Evolutionary conservation across 306 rosid species (phyloP), one percentile per base, ranked within the genome.

Genomic region (Lathyrus aphaca): DNA sequence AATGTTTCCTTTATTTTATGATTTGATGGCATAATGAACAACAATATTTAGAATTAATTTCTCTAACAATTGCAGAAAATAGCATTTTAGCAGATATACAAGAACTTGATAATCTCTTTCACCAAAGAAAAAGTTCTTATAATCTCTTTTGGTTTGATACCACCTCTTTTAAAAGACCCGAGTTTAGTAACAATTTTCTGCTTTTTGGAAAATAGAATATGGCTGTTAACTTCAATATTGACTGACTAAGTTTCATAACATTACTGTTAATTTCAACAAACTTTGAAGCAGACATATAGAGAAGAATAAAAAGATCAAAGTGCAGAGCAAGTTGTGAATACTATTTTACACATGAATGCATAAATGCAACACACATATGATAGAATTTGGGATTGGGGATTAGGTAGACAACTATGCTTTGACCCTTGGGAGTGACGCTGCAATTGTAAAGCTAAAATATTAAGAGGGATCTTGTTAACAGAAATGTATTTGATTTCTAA

Each of bases 321-420:
- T 14, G 29, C 1, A 45, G 51, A 13, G 21, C 39, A 57, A 5
- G 15, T 38, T 48, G 30, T 45, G 37, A 7, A 64, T 60, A 71
- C n/a, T 39, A 29, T 72, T 71, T 66, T 18, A 38, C 37, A 54
- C 15, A 71, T 8, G 56, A 71, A 69, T 54, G 45, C n/a, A 11
- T 10, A 55, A 38, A 71, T 18, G 69, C 19, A 55, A 74, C 71
- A 30, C 64, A 40, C 21, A 38, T 23, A 42, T 16, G 57, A 40
- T 25, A 29, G 16, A 43, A 74, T 21, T 45, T 39, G 53, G 53
- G 45, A 38, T 59, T 45, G 42, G 17, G 10, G 43, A 12, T 39
- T n/a, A 6, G 29, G 73, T 37, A 29, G 40, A 69, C 38, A 64
- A 23, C 16, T 21, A 64, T 7, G 8, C 25, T 55, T 73, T 16